These are phyloP conservation scores for Clarireedia hainanense DNA, from an alignment of 2,329 filamentous ascomycete species.

Conservation along the genomic window DNA sequence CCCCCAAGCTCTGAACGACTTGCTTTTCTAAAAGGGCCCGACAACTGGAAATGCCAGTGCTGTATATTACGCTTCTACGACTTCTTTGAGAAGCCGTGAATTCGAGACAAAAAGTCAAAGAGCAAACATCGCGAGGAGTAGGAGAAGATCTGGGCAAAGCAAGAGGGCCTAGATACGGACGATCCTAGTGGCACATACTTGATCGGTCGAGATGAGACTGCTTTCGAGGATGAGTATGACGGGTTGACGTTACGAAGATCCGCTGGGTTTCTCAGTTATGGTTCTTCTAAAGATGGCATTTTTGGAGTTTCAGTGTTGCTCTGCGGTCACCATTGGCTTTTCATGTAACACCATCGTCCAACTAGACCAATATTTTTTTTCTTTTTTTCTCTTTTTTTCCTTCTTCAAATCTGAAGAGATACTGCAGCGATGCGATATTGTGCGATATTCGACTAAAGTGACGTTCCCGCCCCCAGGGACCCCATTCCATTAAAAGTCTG, in stretches of 20 bases:
- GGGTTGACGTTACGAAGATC: neutral
- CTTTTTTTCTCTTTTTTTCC: too few relatives aligned
- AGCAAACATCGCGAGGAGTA: conserved; percentile 42
- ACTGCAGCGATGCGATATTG: neutral
- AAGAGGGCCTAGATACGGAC: conserved; percentile 4
- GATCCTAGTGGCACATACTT: neutral
- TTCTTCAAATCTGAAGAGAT: neutral
- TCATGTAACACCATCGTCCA: neutral
- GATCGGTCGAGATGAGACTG: neutral
- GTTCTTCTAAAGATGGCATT: neutral
- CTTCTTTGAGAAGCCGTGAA: conserved; percentile 51
- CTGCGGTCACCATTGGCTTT: too few relatives aligned
- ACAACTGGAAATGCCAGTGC: conserved; percentile 39
- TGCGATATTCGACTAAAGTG: neutral
- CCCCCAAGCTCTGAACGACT: conserved; percentile 38
- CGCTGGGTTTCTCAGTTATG: neutral
- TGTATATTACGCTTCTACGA: conserved; percentile 49
- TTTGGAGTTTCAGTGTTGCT: neutral
- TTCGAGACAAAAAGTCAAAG: conserved; percentile 45
- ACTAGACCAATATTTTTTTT: too few relatives aligned
- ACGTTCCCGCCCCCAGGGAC: too few relatives aligned
- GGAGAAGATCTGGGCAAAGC: conserved; percentile 31
- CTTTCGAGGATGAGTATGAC: conserved; percentile 12
- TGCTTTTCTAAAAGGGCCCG: conserved; percentile 42
- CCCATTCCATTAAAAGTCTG: too few relatives aligned